Percentiles rank a stretch among this genome's conserved stretches.
Evolutionary conservation across 2,329 filamentous ascomycete genomes (phyloP).

Genomic region (Cytospora piceicola): DNA sequence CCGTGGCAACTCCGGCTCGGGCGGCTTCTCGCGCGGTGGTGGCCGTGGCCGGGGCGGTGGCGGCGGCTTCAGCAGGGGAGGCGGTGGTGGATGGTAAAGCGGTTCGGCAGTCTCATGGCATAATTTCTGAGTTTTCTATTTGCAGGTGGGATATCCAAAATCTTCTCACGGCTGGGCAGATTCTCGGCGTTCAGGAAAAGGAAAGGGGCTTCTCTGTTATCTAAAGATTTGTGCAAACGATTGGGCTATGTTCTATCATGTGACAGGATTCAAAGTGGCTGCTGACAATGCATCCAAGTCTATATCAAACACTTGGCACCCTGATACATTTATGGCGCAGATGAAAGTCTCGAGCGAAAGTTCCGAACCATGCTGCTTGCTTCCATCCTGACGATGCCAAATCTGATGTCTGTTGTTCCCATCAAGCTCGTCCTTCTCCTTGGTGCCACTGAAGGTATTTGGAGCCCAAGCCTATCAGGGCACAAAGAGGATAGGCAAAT

Average conservation of each 20-base stretch:
- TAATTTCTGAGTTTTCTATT: conserved; percentile 23
- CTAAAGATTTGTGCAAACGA: conserved; percentile 24
- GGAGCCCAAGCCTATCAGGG: too few species aligned
- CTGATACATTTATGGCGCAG: not conserved
- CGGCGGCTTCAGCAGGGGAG: conserved; percentile 41
- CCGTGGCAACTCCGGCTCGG: conserved; percentile 31
- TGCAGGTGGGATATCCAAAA: conserved; percentile 26
- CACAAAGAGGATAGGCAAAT: too few species aligned
- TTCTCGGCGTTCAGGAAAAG: conserved; percentile 31
- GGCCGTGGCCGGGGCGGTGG: conserved; percentile 41
- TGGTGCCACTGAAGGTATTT: too few species aligned
- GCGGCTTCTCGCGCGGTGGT: conserved; percentile 38
- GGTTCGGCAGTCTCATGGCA: conserved; percentile 6
- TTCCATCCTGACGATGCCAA: not conserved
- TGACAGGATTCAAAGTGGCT: conserved; percentile 14
- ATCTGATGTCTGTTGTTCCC: too few species aligned
- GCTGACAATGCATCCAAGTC: conserved; percentile 4
- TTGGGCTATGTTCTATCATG: conserved; percentile 17
- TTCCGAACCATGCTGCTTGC: not conserved
- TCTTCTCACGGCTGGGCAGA: conserved; percentile 28
- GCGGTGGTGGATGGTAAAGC: conserved; percentile 12
- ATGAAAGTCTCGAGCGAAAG: not conserved
- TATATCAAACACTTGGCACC: not conserved
- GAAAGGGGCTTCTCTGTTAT: conserved; percentile 28
- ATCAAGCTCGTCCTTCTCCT: too few species aligned